Evolutionary conservation across 2,329 filamentous ascomycete genomes (phyloP), one percentile per base, ranked within the genome.

Genomic region (Scytalidium lignicola): DNA sequence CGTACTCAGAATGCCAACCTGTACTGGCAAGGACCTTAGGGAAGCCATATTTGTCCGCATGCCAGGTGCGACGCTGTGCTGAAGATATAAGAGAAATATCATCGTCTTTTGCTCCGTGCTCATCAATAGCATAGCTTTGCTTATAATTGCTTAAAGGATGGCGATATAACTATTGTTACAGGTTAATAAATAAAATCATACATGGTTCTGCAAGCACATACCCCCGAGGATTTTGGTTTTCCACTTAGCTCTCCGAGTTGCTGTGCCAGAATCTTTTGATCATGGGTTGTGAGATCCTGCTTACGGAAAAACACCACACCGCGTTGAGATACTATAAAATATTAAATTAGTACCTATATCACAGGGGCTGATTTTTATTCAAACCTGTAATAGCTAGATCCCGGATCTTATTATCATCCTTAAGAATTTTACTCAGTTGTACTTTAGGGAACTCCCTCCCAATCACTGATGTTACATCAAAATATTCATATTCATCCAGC

Each of bases 281-380:
- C 65, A 3, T 74, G 67, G 41, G 76, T 69, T 44, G 67, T 69
- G 12, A 79, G 64, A 55, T 74, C 66, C 52, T 79, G 75, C 41
- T 70, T 70, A 42, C 75, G 72, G 64, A 78, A 77, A 63, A 79
- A 78, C 17, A 78, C 71, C 0, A 79, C 74, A 1, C 75, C 74
- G 6, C 74, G 68, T 52, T 75, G 70, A 2, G 74, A 78, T 44
- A 78, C 75, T 75, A 41, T 21, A 37, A 29, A 8, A 5, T 3
- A 4, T 28, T n/a, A n/a, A 29, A 7, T 15, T 26, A 29, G 15
- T n/a, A 44, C 7, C 23, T 22, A 44, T 13, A 21, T 12, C 23
- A n/a, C 2, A 3, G 23, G 23, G 13, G 6, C 12, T 21, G 20
- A 12, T n/a, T 2, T 19, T 28, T 2, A 19, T 13, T 29, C 54